Evolutionary conservation across 371 early-diverging fungal species (phyloP).

Genomic region (Catenaria anguillulae): DNA sequence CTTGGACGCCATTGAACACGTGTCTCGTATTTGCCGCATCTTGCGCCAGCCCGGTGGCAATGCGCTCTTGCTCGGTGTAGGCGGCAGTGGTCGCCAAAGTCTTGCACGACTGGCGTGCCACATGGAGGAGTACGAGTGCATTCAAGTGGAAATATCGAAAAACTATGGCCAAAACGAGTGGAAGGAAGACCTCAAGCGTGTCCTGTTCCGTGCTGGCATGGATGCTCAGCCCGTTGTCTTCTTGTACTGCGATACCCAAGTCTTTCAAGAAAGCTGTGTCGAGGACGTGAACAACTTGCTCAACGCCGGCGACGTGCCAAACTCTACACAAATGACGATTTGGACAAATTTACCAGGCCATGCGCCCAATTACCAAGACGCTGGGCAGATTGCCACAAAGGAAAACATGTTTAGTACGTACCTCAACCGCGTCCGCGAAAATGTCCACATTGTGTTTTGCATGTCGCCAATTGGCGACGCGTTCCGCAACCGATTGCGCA

Average conservation of each 20-base stretch:
- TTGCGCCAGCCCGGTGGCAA: conserved; percentile 38
- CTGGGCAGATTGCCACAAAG: conserved; percentile 16
- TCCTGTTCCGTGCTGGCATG: conserved; percentile 26
- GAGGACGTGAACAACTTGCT: conserved; percentile 44
- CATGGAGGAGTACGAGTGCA: conserved; percentile 41
- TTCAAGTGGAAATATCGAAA: conserved; percentile 41
- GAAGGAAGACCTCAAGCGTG: conserved; percentile 39
- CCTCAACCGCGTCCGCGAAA: conserved; percentile 22
- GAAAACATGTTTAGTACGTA: conserved; percentile 36
- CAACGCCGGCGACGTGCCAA: conserved; percentile 44
- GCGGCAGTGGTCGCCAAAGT: conserved; percentile 39
- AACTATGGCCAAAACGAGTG: conserved; percentile 42
- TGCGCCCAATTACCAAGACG: conserved; percentile 34
- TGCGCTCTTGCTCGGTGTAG: conserved; percentile 41
- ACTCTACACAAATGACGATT: too few species aligned
- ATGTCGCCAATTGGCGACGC: conserved; percentile 48
- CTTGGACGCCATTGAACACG: conserved; percentile 41
- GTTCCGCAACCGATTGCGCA: conserved; percentile 35
- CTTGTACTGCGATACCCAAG: conserved; percentile 39
- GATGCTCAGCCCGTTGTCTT: conserved; percentile 37
- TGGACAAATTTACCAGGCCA: conserved; percentile 30
- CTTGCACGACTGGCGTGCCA: conserved; percentile 33
- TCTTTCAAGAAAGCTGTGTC: conserved; percentile 32
- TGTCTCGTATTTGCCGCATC: conserved; percentile 37
- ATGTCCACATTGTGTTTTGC: conserved; percentile 37